phyloP scores from a whole-genome alignment of 2,329 filamentous ascomycete genomes.

The Nemania sp. region DNA sequence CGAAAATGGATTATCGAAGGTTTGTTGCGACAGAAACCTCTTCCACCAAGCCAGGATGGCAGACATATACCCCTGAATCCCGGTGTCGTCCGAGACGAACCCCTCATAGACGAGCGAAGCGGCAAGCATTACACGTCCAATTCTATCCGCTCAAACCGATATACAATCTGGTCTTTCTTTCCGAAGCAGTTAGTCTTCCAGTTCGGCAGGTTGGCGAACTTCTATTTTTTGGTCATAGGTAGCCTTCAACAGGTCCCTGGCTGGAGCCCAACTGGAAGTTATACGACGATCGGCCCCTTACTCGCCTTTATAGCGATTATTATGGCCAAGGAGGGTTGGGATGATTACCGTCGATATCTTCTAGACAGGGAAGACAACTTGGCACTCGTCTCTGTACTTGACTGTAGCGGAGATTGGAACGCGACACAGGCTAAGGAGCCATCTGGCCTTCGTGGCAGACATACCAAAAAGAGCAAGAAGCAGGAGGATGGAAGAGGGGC shows the following conservation, averaged over 20 bases:
- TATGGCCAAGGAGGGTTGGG: slow-evolving; percentile 86
- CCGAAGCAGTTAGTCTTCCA: slow-evolving; percentile 85
- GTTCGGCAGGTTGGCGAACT: slow-evolving; percentile 84
- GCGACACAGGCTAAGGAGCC: slow-evolving; percentile 21
- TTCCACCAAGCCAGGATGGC: slow-evolving; percentile 74
- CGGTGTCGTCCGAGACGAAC: slow-evolving; percentile 32
- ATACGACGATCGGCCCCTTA: slow-evolving; percentile 73
- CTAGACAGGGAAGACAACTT: slow-evolving; percentile 81
- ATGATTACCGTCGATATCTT: slow-evolving; percentile 78
- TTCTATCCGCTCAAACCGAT: slow-evolving; percentile 79
- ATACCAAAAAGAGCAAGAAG: not conserved
- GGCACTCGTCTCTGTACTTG: slow-evolving; percentile 27
- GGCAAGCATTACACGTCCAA: slow-evolving; percentile 56
- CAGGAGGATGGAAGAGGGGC: not conserved
- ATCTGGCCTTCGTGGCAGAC: not conserved
- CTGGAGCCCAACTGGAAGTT: slow-evolving; percentile 74
- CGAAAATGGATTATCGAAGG: slow-evolving; percentile 49
- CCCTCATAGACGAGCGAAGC: slow-evolving; percentile 54
- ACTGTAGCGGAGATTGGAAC: slow-evolving; percentile 6
- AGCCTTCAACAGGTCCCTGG: slow-evolving; percentile 81
- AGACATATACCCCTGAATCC: slow-evolving; percentile 50
- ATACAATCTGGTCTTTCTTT: slow-evolving; percentile 81
- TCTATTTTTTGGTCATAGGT: slow-evolving; percentile 82
- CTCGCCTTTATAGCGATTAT: slow-evolving; percentile 78
- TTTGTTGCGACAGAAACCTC: slow-evolving; percentile 64